Conservation (phyloP, 345 rosid species). For the Hibiscus syriacus region DNA sequence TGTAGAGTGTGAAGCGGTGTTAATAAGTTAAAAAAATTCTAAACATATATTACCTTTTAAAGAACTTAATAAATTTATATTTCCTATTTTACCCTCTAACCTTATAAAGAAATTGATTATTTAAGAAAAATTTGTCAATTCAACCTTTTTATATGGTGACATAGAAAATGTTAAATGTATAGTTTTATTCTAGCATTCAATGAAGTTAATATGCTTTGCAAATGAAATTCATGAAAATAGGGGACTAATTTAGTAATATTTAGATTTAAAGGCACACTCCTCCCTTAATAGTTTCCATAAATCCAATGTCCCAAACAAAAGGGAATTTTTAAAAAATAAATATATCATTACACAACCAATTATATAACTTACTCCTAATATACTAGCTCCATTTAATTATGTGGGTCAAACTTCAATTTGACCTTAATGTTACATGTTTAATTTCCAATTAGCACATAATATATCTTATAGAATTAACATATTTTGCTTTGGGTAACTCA, state of each 20-base stretch:
- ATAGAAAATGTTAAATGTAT: too few species aligned
- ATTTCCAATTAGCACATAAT: neutral
- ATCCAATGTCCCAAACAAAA: neutral
- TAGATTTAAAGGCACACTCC: neutral
- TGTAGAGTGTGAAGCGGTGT: too few species aligned
- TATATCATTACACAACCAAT: neutral
- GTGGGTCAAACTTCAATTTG: neutral
- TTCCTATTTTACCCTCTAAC: too few species aligned
- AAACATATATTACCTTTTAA: too few species aligned
- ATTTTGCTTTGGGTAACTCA: neutral
- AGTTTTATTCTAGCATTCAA: too few species aligned
- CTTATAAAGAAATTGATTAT: too few species aligned
- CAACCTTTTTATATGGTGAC: too few species aligned
- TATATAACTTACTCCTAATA: neutral
- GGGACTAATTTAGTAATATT: neutral
- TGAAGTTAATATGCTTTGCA: too few species aligned
- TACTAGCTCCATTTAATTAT: neutral
- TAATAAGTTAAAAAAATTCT: too few species aligned
- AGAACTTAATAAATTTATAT: too few species aligned
- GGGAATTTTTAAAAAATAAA: neutral
- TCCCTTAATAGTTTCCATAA: neutral
- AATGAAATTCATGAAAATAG: too few species aligned
- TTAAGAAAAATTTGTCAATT: too few species aligned
- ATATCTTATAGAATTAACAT: neutral
- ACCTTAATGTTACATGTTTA: neutral